Evolutionary conservation across 2,329 filamentous ascomycete species (phyloP).

Genomic region (Fusarium chlamydosporum): DNA sequence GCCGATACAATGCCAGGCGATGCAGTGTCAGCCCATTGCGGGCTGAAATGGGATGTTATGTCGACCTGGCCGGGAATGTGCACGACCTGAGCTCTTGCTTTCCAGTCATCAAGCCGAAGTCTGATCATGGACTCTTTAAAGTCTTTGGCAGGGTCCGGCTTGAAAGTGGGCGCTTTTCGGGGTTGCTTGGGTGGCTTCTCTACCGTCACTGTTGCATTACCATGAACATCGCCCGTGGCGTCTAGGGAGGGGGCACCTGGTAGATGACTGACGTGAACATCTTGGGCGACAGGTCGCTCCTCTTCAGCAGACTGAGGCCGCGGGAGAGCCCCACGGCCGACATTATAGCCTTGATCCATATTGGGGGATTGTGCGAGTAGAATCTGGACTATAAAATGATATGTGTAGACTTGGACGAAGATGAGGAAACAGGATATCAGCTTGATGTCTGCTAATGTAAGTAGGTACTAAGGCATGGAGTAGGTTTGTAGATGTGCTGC

Average conservation of each 20-base stretch:
- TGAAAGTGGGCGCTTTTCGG: background rate
- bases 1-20: background rate
- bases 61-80: conserved; percentile 38
- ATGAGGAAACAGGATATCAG: background rate
- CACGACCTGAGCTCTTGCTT: conserved; percentile 39
- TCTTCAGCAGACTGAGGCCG: background rate
- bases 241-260: background rate
- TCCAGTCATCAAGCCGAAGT: conserved; percentile 41
- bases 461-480: background rate
- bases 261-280: background rate
- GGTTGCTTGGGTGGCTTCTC: conserved; percentile 9
- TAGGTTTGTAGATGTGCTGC: background rate
- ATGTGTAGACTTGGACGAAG: background rate
- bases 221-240: background rate
- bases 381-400: background rate
- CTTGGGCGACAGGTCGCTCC: background rate
- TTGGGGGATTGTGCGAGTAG: background rate
- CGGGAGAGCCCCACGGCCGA: background rate
- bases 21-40: conserved; percentile 23
- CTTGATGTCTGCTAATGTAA: background rate
- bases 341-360: conserved; percentile 18
- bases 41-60: conserved; percentile 43
- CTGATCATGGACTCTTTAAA: conserved; percentile 42
- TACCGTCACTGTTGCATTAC: background rate
- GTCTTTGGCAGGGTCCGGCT: conserved; percentile 8